phyloP scores from a whole-genome alignment of 441 rosid genomes.

The Bruguiera hainesii region DNA sequence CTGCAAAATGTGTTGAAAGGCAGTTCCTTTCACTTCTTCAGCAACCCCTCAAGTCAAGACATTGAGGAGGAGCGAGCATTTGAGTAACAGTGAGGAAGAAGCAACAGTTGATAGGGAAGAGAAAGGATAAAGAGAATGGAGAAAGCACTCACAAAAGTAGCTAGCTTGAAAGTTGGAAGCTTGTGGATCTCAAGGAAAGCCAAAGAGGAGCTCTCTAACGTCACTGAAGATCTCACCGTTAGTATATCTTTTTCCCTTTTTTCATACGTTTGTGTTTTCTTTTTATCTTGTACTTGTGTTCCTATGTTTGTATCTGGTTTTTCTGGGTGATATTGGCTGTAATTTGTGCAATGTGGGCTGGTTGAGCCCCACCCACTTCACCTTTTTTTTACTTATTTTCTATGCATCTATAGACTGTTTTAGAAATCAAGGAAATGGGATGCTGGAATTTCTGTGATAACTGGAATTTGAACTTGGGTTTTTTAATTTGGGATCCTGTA shows the following conservation, averaged over 20 bases:
- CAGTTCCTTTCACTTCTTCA: background rate
- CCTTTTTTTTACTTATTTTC: constrained; percentile 13
- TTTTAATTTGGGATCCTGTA: background rate
- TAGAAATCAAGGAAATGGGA: constrained; percentile 15
- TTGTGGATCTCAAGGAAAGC: constrained; percentile 91
- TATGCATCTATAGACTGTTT: constrained; percentile 33
- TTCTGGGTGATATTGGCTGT: background rate
- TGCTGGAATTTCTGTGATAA: constrained; percentile 8
- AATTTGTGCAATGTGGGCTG: constrained; percentile 27
- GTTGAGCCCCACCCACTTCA: constrained; percentile 12
- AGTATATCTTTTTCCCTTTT: constrained; percentile 5
- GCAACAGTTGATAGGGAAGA: background rate
- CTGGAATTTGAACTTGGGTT: constrained; percentile 1
- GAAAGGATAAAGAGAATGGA: constrained; percentile 49
- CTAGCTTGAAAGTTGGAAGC: constrained; percentile 66
- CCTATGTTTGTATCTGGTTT: background rate
- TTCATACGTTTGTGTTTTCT: background rate
- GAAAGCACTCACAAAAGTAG: constrained; percentile 76
- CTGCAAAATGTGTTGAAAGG: background rate
- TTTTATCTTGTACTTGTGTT: background rate
- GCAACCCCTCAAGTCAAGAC: background rate
- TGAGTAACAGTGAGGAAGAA: background rate
- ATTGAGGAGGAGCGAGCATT: background rate
- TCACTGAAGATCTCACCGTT: constrained; percentile 68
- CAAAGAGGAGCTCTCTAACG: constrained; percentile 73